Base-by-base conservation (phyloP, 352 stramenopile species). In the Phytophthora aleatoria region DNA sequence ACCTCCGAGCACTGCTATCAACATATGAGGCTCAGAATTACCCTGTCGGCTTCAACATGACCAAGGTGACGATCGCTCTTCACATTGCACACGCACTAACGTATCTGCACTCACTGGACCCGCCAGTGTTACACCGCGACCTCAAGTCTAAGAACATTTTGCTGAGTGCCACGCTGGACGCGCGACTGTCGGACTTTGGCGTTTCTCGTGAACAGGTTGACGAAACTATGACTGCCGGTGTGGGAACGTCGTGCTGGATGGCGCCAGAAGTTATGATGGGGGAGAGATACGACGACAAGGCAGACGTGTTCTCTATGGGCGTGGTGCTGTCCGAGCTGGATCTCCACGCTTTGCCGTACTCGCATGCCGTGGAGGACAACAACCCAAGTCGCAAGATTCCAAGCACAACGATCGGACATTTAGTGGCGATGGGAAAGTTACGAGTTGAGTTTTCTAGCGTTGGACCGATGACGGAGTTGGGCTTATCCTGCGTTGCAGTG, bases 141-240 rank as follows among this genome's bases (percentile, higher is more conserved):
- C 73, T 90, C 49, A 90, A 90, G 64, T 86, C 73, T 3, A 81
- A 77, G 57, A 90, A 89, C 67, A 80, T 89, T 54, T 67, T 90
- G 31, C 55, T 90, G 5, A 75, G 60, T 16, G 30, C 26, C 24
- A 68, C 67, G 11, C 44, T 79, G 3, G 64, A 81, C 20, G 76
- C 76, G 7, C 79, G 74, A 38, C 50, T 88, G 27, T 83, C 77
- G 11, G 79, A 87, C 68, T 89, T 89, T 75, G 76, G 76, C 5
- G 52, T 64, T 8, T 77, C 74, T n/a, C 48, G 66, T 0, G 55
- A 67, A 50, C 56, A 71, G 8, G 56, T 47, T 27, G 61, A 71
- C 36, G 13, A 60, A 9, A 74, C 66, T 2, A 62, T 74, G 61
- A 74, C 66, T 30, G 55, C 54, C n/a, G 66, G 61, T 8, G 61